Percentiles rank a stretch among this genome's conserved stretches.
phyloP scores from a whole-genome alignment of 1,284 basidiomycete species.

The Cryptococcus sp. region DNA sequence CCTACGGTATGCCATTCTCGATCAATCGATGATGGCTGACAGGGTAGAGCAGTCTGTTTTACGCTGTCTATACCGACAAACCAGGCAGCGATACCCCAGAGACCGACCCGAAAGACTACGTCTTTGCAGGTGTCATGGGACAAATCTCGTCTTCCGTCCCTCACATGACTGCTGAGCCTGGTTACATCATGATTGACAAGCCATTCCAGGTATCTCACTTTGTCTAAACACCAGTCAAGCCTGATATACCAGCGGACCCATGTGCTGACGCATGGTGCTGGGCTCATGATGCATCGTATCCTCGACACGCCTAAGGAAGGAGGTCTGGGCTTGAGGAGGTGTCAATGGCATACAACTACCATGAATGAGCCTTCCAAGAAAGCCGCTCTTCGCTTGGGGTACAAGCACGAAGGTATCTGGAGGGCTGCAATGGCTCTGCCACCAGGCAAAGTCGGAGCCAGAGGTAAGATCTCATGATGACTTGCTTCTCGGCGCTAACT shows the following conservation, averaged over 20 bases:
- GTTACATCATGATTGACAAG: slow-evolving; percentile 35
- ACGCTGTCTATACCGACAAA: slow-evolving; percentile 36
- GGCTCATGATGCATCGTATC: slow-evolving; percentile 35
- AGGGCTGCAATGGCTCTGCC: slow-evolving; percentile 28
- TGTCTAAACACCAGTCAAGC: background rate
- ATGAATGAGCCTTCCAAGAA: slow-evolving; percentile 27
- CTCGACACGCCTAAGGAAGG: slow-evolving; percentile 30
- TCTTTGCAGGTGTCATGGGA: slow-evolving; percentile 34
- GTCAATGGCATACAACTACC: slow-evolving; percentile 40
- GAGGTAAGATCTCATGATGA: slow-evolving; percentile 15
- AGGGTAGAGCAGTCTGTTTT: slow-evolving; percentile 18
- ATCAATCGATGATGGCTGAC: background rate
- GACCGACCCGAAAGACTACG: slow-evolving; percentile 26
- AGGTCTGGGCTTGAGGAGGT: slow-evolving; percentile 36
- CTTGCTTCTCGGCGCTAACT: too few relatives aligned
- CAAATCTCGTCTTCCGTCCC: slow-evolving; percentile 24
- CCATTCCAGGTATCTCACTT: slow-evolving; percentile 29
- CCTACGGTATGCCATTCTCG: slow-evolving; percentile 15
- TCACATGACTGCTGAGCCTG: slow-evolving; percentile 35
- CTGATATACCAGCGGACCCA: slow-evolving; percentile 28
- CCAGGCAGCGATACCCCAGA: slow-evolving; percentile 8
- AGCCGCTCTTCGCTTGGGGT: slow-evolving; percentile 34
- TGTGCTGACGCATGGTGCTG: slow-evolving; percentile 38
- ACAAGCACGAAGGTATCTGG: slow-evolving; percentile 28
- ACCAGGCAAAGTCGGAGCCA: slow-evolving; percentile 23